Conservation (phyloP, 2,329 filamentous ascomycete species). For the Talaromyces sp. region DNA sequence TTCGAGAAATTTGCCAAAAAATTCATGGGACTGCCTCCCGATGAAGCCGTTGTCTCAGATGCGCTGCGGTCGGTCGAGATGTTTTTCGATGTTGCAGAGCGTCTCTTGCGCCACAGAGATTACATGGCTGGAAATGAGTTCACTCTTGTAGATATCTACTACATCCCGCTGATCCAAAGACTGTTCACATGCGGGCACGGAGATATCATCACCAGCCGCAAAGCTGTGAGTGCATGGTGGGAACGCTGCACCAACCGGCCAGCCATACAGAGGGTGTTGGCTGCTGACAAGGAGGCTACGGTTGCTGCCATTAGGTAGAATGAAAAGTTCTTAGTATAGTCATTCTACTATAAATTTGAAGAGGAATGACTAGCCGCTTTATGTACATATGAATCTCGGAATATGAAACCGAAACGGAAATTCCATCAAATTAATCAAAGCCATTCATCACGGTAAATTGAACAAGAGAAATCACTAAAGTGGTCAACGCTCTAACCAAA, state of each 20-base stretch:
- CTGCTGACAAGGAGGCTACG: conserved; percentile 5
- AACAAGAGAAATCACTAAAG: too few species aligned
- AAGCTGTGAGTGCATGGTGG: conserved; percentile 11
- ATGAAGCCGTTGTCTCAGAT: conserved; percentile 3
- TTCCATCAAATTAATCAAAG: too few species aligned
- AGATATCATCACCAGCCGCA: conserved; percentile 3
- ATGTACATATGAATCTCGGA: too few species aligned
- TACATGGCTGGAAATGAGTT: conserved; percentile 13
- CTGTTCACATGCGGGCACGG: conserved; percentile 9
- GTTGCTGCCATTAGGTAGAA: not conserved
- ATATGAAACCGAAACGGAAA: too few species aligned
- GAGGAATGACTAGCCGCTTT: not conserved
- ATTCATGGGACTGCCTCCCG: conserved; percentile 1
- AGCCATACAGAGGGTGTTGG: conserved; percentile 8
- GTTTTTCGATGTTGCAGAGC: conserved; percentile 12
- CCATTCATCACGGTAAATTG: too few species aligned
- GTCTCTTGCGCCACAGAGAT: not conserved
- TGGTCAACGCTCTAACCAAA: too few species aligned
- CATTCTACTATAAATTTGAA: not conserved
- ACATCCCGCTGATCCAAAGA: conserved; percentile 10
- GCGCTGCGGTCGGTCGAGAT: conserved; percentile 5
- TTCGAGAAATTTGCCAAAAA: conserved; percentile 12
- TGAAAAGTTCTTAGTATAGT: not conserved
- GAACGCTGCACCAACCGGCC: conserved; percentile 6
- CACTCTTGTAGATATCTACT: conserved; percentile 13